phyloP scores from a whole-genome alignment of 2,329 filamentous ascomycete species.

The Penicillium sp. region DNA sequence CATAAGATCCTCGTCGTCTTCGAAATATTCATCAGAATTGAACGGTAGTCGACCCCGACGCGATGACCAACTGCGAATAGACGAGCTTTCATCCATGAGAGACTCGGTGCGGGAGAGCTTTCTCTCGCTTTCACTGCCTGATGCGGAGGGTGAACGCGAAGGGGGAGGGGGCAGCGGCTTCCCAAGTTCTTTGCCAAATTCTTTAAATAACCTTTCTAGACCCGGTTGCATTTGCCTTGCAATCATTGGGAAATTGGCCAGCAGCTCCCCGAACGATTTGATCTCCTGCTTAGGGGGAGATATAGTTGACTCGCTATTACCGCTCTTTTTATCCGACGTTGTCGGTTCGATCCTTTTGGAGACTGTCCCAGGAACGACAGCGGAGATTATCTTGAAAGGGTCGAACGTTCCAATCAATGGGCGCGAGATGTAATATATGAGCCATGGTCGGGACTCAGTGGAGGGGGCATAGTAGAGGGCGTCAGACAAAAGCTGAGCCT shows the following conservation, averaged over 20 bases:
- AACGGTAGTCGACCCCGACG: conserved; percentile 50
- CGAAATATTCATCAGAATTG: conserved; percentile 71
- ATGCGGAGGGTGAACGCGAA: conserved; percentile 54
- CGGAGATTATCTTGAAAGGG: conserved; percentile 71
- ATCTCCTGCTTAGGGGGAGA: conserved; percentile 79
- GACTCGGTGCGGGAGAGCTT: conserved; percentile 31
- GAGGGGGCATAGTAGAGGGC: conserved; percentile 85
- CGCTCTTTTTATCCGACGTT: conserved; percentile 24
- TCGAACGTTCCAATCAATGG: conserved; percentile 86
- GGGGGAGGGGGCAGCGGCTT: conserved; percentile 79
- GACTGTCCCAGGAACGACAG: conserved; percentile 57
- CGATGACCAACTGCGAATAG: conserved; percentile 40
- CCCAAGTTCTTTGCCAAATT: conserved; percentile 84
- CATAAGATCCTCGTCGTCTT: conserved; percentile 92
- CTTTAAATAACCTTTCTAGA: conserved; percentile 83
- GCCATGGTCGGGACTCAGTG: conserved; percentile 90
- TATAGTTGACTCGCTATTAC: conserved; percentile 38
- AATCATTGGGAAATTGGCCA: conserved; percentile 93
- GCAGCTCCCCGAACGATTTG: conserved; percentile 83
- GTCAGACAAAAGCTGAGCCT: conserved; percentile 85
- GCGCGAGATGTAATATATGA: conserved; percentile 92
- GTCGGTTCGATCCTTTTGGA: conserved; percentile 27
- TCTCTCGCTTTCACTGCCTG: conserved; percentile 50
- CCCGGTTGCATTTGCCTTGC: conserved; percentile 94
- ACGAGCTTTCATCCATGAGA: conserved; percentile 44